Evolutionary conservation across 2,329 filamentous ascomycete species (phyloP), one percentile per base, ranked within the genome.

Genomic region (Clarireedia homoeocarpa): DNA sequence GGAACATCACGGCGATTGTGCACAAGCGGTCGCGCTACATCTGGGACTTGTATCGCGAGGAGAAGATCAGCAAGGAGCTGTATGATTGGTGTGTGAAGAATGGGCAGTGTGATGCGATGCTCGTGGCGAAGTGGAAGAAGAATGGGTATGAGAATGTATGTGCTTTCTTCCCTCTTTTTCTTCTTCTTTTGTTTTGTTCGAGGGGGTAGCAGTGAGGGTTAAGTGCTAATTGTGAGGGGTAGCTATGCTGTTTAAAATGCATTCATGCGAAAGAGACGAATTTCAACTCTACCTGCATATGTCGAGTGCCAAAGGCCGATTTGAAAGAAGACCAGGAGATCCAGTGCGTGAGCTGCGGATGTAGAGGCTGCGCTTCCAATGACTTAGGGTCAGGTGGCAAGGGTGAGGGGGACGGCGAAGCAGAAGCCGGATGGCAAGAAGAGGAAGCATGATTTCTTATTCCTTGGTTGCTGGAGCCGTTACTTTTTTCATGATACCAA

Each of bases 41-140:
- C 61, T 99, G 96, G 76, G 94, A 97, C 69, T 79, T 99, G 48
- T 97, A 96, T 76, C 99, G 97, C 74, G 87, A 95, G 72, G 89
- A 96, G 74, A 92, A 92, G 51, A 97, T 99, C 71, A 88, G 83
- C 72, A 92, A 88, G 74, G 78, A 86, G 72, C 78, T 99, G 20
- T 99, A 99, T 73, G 94, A 97, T 65, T 99, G 89, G 86, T 76
- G 97, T 62, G 76, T 99, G 58, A 99, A 99, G 81, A 96, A 99
- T 70, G 85, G 86, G 50, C 97, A 99, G 71, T 94, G 91, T 5
- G 94, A 99, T 73, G 84, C 89, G 47, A 94, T 91, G 76, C 76
- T 99, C 69, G 97, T 99, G 69, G 94, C 94, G 14, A 99, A 99
- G 76, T 99, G 94, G 94, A 99, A 99, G 83, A 99, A 99, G 77